Evolutionary conservation across 768 basidiomycete genomes (phyloP).

Genomic region (Pleurotus tuoliensis): DNA sequence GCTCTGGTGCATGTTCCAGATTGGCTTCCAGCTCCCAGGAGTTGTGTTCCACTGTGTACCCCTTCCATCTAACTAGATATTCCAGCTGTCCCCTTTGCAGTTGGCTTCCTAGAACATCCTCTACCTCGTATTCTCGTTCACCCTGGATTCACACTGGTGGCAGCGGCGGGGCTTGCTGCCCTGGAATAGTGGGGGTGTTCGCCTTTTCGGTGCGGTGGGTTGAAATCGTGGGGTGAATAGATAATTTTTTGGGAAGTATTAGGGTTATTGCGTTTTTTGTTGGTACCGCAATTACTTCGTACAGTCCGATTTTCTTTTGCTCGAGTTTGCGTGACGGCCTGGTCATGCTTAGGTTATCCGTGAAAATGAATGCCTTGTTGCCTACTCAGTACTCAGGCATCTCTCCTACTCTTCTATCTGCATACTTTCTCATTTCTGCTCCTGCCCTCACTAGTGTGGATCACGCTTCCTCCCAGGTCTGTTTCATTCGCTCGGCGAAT

Average conservation of each 20-base stretch:
- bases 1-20: background rate
- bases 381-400: conserved; percentile 10
- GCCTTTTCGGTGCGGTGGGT: background rate
- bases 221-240: conserved; percentile 15
- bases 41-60: no score
- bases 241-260: conserved; percentile 11
- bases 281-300: conserved; percentile 1
- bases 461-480: conserved; percentile 10
- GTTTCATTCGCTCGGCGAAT: conserved; percentile 11
- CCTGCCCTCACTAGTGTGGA: conserved; percentile 14
- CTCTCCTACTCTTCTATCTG: conserved; percentile 6
- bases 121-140: background rate
- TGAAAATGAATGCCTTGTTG: conserved; percentile 13
- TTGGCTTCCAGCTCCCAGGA: background rate
- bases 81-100: background rate
- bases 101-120: background rate
- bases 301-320: conserved; percentile 13
- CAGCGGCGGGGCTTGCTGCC: background rate
- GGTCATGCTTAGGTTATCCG: conserved; percentile 2
- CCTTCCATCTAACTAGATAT: background rate
- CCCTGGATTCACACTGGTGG: background rate
- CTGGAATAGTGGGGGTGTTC: background rate
- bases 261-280: conserved; percentile 11
- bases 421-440: conserved; percentile 13
- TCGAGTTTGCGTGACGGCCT: conserved; percentile 11